Evolutionary conservation across 495 filamentous ascomycete species (phyloP), one percentile per base, ranked within the genome.

Genomic region (Hypoxylon fuscum): DNA sequence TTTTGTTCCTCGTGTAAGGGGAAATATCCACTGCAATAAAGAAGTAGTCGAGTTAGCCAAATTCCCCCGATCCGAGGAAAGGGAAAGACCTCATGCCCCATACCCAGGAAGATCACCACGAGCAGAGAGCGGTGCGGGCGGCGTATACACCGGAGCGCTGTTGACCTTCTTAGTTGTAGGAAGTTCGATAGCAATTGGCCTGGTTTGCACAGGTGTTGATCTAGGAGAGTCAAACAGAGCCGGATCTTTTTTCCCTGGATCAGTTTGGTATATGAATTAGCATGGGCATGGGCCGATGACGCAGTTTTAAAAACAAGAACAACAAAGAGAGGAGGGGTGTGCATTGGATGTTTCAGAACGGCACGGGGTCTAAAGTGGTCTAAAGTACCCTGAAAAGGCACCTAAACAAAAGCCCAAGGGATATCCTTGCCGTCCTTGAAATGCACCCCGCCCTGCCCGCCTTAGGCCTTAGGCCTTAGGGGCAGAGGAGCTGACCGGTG

Each of bases 101-200:
- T 76, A 83, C 80, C 81, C 80, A 47, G 66, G 74, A 45, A 79
- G 55, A 69, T 84, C 81, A 22, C 81, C 81, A 49, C 81, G 71
- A 25, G 77, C 81, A 23, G 80, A 79, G 34, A 83, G 68, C 8
- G 79, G 78, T 21, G 69, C 68, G 7, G 72, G 65, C 6, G 73
- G 75, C 11, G 75, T 82, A 52, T 75, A 75, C 14, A 72, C 62
- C 44, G 72, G 58, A 15, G 72, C 62, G 59, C 69, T 65, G 49
- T 64, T 74, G 45, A 44, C 41, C 45, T 67, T 75, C 45, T 71
- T 70, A 42, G 55, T 27, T 15, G 51, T 15, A 17, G 79, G 79
- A 2, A 76, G 48, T 49, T 80, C 72, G 31, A 83, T 83, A 27
- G 77, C 70, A 57, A 84, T 81, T 31, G 80, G 81, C 20, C 68